These are phyloP conservation scores for Cladophialophora yegresii DNA, from an alignment of 2,329 filamentous ascomycete species.

Conservation along the genomic window DNA sequence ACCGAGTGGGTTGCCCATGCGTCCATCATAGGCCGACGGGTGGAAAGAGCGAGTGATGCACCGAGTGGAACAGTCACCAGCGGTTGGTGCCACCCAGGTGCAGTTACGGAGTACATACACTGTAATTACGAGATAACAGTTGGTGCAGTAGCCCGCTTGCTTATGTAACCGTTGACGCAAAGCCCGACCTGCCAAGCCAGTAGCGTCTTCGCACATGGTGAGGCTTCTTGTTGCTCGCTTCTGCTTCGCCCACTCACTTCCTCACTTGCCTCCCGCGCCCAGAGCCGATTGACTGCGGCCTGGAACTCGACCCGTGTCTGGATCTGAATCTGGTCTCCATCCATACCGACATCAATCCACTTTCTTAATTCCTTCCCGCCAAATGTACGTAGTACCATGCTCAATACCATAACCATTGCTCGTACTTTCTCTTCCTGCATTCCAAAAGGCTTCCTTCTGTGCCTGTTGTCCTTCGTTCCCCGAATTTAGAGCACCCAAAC, in stretches of 20 bases:
- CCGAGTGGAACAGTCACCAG: background rate
- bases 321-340: background rate
- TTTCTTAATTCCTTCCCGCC: background rate
- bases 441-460: background rate
- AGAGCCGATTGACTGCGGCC: background rate
- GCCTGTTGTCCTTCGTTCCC: background rate
- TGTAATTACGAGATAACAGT: too few relatives aligned
- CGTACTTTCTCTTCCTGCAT: background rate
- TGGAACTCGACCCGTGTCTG: background rate
- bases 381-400: background rate
- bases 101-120: too few relatives aligned
- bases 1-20: background rate
- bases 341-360: background rate
- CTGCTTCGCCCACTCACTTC: too few relatives aligned
- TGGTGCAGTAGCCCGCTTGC: background rate
- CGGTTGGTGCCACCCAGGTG: too few relatives aligned
- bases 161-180: background rate
- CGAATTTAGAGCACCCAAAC: background rate
- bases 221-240: too few relatives aligned
- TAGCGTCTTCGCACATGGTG: too few relatives aligned
- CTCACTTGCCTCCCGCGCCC: too few relatives aligned
- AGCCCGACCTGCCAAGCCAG: too few relatives aligned
- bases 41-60: background rate
- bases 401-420: background rate
- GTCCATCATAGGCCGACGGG: too few relatives aligned